Evolutionary conservation across 1,284 basidiomycete species (phyloP).

Genomic region (Apiotrichum akiyoshidainum): DNA sequence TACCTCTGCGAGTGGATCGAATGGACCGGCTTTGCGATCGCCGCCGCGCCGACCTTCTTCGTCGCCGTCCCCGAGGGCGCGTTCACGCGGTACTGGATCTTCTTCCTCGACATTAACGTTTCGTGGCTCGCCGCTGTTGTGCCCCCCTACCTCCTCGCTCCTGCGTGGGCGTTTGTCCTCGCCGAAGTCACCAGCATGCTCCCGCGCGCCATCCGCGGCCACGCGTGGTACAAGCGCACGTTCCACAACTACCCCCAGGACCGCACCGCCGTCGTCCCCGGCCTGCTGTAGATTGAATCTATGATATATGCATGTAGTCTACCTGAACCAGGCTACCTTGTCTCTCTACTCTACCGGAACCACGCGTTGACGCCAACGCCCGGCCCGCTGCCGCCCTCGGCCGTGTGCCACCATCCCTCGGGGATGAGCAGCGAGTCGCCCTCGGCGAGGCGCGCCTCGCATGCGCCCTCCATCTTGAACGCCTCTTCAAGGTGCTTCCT

Average conservation of each 20-base stretch:
- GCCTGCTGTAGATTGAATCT: constrained; percentile 54
- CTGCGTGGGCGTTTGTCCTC: constrained; percentile 72
- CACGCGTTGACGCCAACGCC: constrained; percentile 43
- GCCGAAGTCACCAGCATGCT: constrained; percentile 70
- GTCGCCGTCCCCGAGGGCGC: constrained; percentile 17
- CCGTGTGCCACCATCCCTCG: constrained; percentile 47
- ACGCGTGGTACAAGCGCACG: constrained; percentile 71
- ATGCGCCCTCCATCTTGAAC: constrained; percentile 28
- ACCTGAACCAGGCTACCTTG: no score
- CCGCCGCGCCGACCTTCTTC: constrained; percentile 43
- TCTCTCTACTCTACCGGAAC: constrained; percentile 32
- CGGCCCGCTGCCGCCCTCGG: constrained; percentile 27
- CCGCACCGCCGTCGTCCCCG: constrained; percentile 65
- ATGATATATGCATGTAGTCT: background rate
- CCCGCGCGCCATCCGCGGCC: constrained; percentile 72
- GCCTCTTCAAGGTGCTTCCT: constrained; percentile 21
- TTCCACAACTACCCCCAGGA: constrained; percentile 67
- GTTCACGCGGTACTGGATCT: background rate
- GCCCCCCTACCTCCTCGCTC: constrained; percentile 51
- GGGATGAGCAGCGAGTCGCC: constrained; percentile 45
- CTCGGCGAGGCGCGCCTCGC: constrained; percentile 26
- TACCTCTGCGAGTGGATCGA: constrained; percentile 88
- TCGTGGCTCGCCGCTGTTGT: background rate
- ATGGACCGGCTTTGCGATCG: constrained; percentile 74
- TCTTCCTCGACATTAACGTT: background rate